These are phyloP conservation scores for Cystofilobasidium macerans DNA, from an alignment of 768 basidiomycete species.

Conservation along the genomic window DNA sequence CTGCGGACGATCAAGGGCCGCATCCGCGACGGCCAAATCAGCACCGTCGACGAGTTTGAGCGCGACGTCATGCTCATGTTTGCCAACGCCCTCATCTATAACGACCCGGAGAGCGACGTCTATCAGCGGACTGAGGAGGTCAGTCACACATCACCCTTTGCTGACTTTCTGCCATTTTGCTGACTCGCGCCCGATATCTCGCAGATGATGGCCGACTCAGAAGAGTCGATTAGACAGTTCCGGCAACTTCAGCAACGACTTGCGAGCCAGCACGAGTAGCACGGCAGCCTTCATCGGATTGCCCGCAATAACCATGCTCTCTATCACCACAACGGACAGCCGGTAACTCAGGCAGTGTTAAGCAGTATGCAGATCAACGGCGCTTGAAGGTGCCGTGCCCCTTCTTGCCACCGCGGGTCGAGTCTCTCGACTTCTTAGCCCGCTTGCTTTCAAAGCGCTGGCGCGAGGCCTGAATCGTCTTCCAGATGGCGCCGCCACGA, in stretches of 20 bases:
- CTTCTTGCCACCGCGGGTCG: neutral
- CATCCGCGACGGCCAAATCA: conserved; percentile 71
- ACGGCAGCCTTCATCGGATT: too few species aligned
- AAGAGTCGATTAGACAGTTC: conserved; percentile 33
- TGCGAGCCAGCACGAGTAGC: neutral
- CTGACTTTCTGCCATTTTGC: too few species aligned
- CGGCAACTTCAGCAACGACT: conserved; percentile 10
- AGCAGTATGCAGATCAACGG: neutral
- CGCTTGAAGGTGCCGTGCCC: neutral
- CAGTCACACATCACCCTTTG: conserved; percentile 33
- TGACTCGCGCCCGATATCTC: too few species aligned
- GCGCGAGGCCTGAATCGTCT: conserved; percentile 12
- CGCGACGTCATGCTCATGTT: conserved; percentile 88
- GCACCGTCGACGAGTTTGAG: conserved; percentile 74
- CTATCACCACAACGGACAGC: too few species aligned
- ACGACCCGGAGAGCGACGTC: conserved; percentile 73
- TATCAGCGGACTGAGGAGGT: conserved; percentile 85
- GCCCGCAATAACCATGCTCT: too few species aligned
- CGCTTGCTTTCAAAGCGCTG: neutral
- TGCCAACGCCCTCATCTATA: conserved; percentile 96
- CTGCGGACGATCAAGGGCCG: conserved; percentile 81
- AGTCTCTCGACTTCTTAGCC: neutral
- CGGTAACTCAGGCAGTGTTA: too few species aligned
- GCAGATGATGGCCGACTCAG: conserved; percentile 36
- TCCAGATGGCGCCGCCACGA: conserved; percentile 24